phyloP scores from a whole-genome alignment of 1,139 yeast species.

The Yamadazyma dushanensis region DNA sequence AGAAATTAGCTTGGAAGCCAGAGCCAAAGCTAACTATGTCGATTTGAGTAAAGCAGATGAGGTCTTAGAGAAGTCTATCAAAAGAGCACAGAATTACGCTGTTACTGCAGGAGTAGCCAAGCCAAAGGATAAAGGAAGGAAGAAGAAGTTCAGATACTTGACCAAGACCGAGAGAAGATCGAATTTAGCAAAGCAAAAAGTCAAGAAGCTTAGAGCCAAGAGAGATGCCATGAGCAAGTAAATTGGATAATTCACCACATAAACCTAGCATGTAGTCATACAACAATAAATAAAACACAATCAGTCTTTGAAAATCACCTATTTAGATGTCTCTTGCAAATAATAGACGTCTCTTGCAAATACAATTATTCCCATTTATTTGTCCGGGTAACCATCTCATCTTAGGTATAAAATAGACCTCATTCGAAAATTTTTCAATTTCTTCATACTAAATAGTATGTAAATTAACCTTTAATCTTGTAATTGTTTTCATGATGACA shows the following conservation, averaged over 20 bases:
- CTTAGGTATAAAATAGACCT: slow-evolving; percentile 2
- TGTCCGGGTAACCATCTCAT: slow-evolving; percentile 8
- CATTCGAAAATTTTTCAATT: slow-evolving; percentile 4
- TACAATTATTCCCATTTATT: no score
- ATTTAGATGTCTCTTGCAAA: no score
- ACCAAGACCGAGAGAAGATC: slow-evolving; percentile 75
- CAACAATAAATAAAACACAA: not conserved
- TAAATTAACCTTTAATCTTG: slow-evolving; percentile 1
- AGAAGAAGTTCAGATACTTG: slow-evolving; percentile 85
- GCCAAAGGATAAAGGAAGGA: slow-evolving; percentile 39
- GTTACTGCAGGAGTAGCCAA: slow-evolving; percentile 55
- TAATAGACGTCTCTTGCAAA: no score
- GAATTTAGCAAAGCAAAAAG: slow-evolving; percentile 60
- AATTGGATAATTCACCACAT: no score
- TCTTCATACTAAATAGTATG: slow-evolving; percentile 7
- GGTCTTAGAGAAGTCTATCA: slow-evolving; percentile 62
- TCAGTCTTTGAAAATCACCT: no score
- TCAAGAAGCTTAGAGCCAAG: slow-evolving; percentile 22
- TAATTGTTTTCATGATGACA: slow-evolving; percentile 38
- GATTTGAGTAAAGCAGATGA: slow-evolving; percentile 59
- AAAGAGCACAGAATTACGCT: slow-evolving; percentile 74
- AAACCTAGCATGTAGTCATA: no score
- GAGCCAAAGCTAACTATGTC: slow-evolving; percentile 65
- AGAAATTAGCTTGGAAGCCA: slow-evolving; percentile 43
- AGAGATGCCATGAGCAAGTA: slow-evolving; percentile 7